Base-by-base conservation (phyloP, 1,284 basidiomycete species). In the Malassezia equina region DNA sequence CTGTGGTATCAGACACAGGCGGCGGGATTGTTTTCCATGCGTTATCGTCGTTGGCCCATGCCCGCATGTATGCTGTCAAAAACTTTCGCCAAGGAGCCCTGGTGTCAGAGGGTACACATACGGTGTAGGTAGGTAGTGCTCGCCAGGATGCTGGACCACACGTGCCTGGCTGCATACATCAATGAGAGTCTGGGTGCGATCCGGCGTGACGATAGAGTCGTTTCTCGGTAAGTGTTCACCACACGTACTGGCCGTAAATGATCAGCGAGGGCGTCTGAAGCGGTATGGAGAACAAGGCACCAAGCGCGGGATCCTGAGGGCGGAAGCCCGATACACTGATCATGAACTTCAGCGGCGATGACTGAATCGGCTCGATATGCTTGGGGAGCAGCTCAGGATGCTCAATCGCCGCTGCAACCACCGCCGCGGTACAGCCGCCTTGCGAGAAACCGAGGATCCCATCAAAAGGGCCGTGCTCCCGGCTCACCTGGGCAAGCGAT, bases 21-120 rank as follows among this genome's bases (percentile, higher is more conserved):
- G 34, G 21, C 0, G 55, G 36, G 3, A 57, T n/a, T 9, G 34
- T 15, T 4, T 28, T 34, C 55, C 55, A 57, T n/a, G 33, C 39
- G 21, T 34, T 39, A 12, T 32, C 8, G 13, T 21, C 27, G 25
- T 13, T 23, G 8, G 17, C 43, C 52, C 71, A 73, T 24, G 59
- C 55, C 27, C 50, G 44, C 29, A 73, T 51, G 25, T 58, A 69
- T 54, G 69, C 71, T 11, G 64, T 59, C 48, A 71, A 60, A 46
- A 73, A 73, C 58, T 69, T 67, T 32, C 71, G 53, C 68, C 68
- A 73, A 11, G 66, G 60, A n/a, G 69, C 67, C 21, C 61, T 65
- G 44, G 21, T 12, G 19, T 29, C 2, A 46, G 44, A 21, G 27
- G 8, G 7, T 19, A 29, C 9, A 49, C 58, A 57, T 28, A 65